Evolutionary conservation across 805 yeast species (phyloP).

Genomic region (Spathaspora passalidarum): DNA sequence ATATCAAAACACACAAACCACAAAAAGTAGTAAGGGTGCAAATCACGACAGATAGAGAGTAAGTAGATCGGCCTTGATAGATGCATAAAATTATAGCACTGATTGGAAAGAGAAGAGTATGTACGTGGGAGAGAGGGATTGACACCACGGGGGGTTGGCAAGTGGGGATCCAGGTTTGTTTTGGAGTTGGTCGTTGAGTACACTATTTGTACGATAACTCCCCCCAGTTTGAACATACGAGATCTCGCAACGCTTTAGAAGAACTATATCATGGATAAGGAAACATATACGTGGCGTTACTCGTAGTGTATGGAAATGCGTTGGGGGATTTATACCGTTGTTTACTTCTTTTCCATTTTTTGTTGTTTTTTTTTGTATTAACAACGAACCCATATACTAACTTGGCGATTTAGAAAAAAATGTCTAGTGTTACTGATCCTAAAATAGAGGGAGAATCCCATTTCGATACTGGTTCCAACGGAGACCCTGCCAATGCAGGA

Average conservation of each 20-base stretch:
- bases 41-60: neutral
- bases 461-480: constrained; percentile 10
- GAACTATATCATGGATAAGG: no score
- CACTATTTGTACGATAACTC: no score
- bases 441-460: constrained; percentile 30
- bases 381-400: neutral
- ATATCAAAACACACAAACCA: neutral
- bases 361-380: neutral
- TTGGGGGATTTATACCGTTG: neutral
- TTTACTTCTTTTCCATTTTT: neutral
- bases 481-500: constrained; percentile 6
- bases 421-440: constrained; percentile 41
- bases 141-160: neutral
- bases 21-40: neutral
- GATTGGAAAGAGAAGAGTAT: neutral
- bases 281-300: no score
- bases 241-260: no score
- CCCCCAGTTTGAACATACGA: no score
- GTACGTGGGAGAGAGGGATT: neutral
- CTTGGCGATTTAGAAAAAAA: constrained; percentile 8
- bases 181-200: no score
- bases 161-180: no score
- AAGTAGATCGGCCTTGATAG: neutral
- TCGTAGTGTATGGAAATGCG: neutral
- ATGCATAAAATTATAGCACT: neutral